Evolutionary conservation across 257 asterid species (phyloP), one percentile per base, ranked within the genome.

Genomic region (Ehretia macrophylla): DNA sequence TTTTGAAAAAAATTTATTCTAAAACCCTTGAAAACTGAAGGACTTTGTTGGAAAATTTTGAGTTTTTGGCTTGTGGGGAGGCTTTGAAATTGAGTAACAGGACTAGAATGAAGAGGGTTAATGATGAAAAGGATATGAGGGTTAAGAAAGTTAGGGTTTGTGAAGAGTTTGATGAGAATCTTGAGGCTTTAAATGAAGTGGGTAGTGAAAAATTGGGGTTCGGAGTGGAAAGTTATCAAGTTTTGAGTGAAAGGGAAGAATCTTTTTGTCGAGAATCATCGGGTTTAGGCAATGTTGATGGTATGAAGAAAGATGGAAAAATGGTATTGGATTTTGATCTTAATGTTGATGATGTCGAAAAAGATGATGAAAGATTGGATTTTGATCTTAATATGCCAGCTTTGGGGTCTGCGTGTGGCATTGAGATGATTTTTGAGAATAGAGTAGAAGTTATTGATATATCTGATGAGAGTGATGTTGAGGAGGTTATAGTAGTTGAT

Each of bases 381-480:
- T 62, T 51, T 47, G 40, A 49, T 49, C 39, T 11, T 6, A 52
- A 52, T 20, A 16, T 4, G 57, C 17, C 39, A 1, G 32, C 11
- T 52, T 52, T 52, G 12, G 51, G 40, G 48, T 51, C 56, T 32
- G 72, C 50, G 52, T 56, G 63, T 17, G 64, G 62, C 46, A 20
- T 27, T 42, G 44, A 48, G 38, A 67, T 56, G 45, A 48, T 66
- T 38, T 58, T 42, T 59, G 68, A 65, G 51, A 69, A n/a, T n/a
- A n/a, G 65, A 16, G 18, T 60, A 38, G 82, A 65, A 55, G 35
- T 88, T 44, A 73, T 79, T 35, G 73, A 76, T 51, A 68, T 81
- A 50, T 83, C 88, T 0, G 90, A 79, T 68, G 83, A 71, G 42
- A 75, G 81, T 62, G 87, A 75, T 14, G 72, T 67, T 67, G 86